phyloP scores from a whole-genome alignment of 2,329 filamentous ascomycete species.

The Lasiodiplodia sp. region DNA sequence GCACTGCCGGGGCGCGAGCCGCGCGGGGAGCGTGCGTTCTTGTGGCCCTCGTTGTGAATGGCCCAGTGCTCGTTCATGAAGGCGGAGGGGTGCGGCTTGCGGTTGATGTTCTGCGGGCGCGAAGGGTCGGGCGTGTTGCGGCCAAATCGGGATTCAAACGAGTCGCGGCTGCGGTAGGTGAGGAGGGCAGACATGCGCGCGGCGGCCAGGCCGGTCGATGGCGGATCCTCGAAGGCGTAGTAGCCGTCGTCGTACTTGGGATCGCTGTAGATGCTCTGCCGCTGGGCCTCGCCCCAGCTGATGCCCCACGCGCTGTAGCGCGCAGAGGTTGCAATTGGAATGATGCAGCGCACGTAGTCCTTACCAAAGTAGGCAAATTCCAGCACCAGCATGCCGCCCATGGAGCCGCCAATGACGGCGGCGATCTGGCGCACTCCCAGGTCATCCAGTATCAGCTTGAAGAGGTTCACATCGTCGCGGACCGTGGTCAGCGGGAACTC shows the following conservation, averaged over 20 bases:
- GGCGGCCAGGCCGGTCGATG: constrained; percentile 84
- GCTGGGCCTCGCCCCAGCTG: constrained; percentile 87
- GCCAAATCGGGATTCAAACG: constrained; percentile 94
- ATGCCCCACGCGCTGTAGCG: constrained; percentile 89
- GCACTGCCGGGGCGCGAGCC: constrained; percentile 46
- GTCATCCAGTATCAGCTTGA: constrained; percentile 81
- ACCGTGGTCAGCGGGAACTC: constrained; percentile 97
- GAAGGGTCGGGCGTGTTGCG: constrained; percentile 89
- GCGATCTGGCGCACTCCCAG: constrained; percentile 80
- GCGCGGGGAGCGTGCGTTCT: constrained; percentile 55
- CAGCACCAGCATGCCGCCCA: constrained; percentile 89
- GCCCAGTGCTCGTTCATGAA: constrained; percentile 56
- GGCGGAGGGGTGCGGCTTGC: constrained; percentile 60
- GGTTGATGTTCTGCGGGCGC: constrained; percentile 82
- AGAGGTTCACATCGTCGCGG: constrained; percentile 89
- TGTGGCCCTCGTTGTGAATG: constrained; percentile 61
- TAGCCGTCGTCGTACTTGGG: constrained; percentile 99
- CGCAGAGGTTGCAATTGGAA: constrained; percentile 85
- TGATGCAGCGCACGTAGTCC: constrained; percentile 79
- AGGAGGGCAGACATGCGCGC: constrained; percentile 96
- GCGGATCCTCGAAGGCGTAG: constrained; percentile 86
- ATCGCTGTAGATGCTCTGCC: constrained; percentile 95
- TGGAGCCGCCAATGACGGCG: constrained; percentile 81
- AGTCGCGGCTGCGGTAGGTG: constrained; percentile 95
- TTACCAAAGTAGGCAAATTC: constrained; percentile 92